Evolutionary conservation across 148 eudicot species (phyloP), one percentile per base, ranked within the genome.

Genomic region (Rhododendron molle): DNA sequence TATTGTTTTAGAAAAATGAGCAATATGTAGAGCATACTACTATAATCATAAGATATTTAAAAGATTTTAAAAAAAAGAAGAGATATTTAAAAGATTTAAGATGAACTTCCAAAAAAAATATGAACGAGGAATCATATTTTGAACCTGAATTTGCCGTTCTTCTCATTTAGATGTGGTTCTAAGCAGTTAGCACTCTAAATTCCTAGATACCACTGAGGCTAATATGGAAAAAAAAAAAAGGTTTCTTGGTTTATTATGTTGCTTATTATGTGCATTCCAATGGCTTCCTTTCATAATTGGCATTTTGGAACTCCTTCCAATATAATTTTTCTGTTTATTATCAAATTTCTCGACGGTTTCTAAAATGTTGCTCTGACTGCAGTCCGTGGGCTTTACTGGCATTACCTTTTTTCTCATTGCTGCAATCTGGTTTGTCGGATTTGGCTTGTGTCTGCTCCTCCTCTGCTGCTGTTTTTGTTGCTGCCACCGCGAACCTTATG

Each of bases 361-460:
- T 81, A 34, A 44, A 80, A 15, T 71, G 30, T 46, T 86, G 52
- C 43, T 84, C 47, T 89, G 52, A 7, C 78, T 85, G 84, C 91
- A 92, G 94, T 92, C 94, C n/a, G 92, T 83, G 43, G 83, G 84
- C 23, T 92, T 71, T 56, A 92, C 89, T 52, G 94, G 88, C 32
- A 84, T 82, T 77, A 87, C 92, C 20, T 83, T 90, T 32, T 78
- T 90, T 52, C 49, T 88, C 11, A 65, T 84, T 38, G 94, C 94
- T 74, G 85, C 79, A 80, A 32, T 87, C 72, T 92, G 94, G 92
- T 84, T 92, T 71, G 74, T 89, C 36, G 89, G 81, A n/a, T 90
- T 80, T 80, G 92, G 92, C 38, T 16, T 92, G 58, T 87, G 84
- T 78, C 87, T 89, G 80, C 77, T 90, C 46, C 32, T 90, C 46